A percentile compares a stretch with the other conserved stretches of the same genome.
These are phyloP conservation scores for Fusarium abutilonis DNA, from an alignment of 2,329 filamentous ascomycete species.

Conservation along the genomic window DNA sequence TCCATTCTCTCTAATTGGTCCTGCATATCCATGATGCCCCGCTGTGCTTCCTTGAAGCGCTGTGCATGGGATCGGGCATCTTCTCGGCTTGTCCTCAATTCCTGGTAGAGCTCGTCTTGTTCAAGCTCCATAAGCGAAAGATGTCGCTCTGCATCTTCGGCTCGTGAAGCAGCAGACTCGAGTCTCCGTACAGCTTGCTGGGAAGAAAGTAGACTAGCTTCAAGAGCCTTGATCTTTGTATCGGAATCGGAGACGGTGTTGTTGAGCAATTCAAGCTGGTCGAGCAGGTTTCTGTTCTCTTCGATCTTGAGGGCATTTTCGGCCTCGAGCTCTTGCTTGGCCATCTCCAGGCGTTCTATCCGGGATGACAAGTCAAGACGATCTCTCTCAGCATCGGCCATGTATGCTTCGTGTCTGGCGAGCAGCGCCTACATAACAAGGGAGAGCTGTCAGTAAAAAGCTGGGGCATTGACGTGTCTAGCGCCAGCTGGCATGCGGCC, in stretches of 20 bases:
- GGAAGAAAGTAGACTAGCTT: constrained; percentile 78
- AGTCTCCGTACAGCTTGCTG: constrained; percentile 80
- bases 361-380: constrained; percentile 75
- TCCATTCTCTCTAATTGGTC: constrained; percentile 92
- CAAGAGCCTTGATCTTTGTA: constrained; percentile 78
- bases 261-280: constrained; percentile 88
- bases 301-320: constrained; percentile 81
- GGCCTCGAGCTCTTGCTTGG: constrained; percentile 78
- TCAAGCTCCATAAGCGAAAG: constrained; percentile 82
- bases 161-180: constrained; percentile 76
- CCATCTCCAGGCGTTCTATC: constrained; percentile 78
- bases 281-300: constrained; percentile 82
- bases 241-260: constrained; percentile 82
- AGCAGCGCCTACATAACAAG: constrained; percentile 81
- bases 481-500: constrained; percentile 40
- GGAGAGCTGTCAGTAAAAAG: constrained; percentile 71
- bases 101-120: constrained; percentile 76
- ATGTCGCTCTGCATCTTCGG: constrained; percentile 82
- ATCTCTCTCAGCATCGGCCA: constrained; percentile 90
- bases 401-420: constrained; percentile 91
- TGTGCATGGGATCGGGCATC: constrained; percentile 82
- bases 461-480: constrained; percentile 27
- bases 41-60: constrained; percentile 87
- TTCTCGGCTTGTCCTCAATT: constrained; percentile 72
- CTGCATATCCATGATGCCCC: constrained; percentile 79